Conservation (phyloP, 192 early-diverging fungal genomes). For the Geranomyces variabilis region DNA sequence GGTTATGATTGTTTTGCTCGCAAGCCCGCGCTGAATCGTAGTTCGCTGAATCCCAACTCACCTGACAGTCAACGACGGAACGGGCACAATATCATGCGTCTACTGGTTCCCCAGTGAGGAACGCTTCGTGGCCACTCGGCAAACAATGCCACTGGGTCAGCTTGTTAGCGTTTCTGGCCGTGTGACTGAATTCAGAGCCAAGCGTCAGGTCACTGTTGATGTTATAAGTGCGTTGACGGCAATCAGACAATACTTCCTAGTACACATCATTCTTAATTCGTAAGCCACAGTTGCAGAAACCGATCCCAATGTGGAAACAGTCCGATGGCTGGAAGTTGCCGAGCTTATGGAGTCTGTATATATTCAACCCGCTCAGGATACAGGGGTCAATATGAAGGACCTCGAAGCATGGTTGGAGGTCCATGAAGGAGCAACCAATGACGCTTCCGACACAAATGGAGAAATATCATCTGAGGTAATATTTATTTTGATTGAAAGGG, state of each 20-base stretch:
- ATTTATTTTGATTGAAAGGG: no score
- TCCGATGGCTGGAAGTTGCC: slow-evolving; percentile 24
- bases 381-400: not conserved
- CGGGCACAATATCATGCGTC: slow-evolving; percentile 24
- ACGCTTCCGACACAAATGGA: no score
- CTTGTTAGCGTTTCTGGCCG: slow-evolving; percentile 28
- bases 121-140: not conserved
- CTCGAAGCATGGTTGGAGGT: not conserved
- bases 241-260: not conserved
- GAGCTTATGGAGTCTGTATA: slow-evolving; percentile 22
- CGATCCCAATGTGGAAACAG: slow-evolving; percentile 31
- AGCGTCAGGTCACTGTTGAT: slow-evolving; percentile 26
- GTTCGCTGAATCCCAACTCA: not conserved
- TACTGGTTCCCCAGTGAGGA: slow-evolving; percentile 28
- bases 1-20: slow-evolving; percentile 7
- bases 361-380: not conserved
- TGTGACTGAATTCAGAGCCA: slow-evolving; percentile 13
- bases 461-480: no score
- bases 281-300: slow-evolving; percentile 13
- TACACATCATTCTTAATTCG: not conserved
- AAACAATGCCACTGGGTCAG: slow-evolving; percentile 20
- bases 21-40: not conserved
- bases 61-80: slow-evolving; percentile 32
- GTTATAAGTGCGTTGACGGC: slow-evolving; percentile 13
- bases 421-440: no score